phyloP scores from a whole-genome alignment of 2,329 filamentous ascomycete genomes.

The Cytospora leucostoma region DNA sequence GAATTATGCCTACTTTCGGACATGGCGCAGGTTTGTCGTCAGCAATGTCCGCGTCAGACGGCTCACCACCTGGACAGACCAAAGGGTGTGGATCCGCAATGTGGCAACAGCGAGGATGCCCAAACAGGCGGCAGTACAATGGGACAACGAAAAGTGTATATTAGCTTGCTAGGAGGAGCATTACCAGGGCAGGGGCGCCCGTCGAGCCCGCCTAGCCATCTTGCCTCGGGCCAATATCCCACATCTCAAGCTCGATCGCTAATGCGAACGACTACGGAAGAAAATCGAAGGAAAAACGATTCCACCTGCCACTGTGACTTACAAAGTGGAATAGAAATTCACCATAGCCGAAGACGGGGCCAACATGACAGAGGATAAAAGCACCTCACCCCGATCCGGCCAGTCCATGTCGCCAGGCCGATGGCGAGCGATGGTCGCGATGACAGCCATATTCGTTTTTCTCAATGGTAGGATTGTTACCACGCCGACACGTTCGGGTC shows the following conservation, averaged over 20 bases:
- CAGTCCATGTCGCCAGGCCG: background rate
- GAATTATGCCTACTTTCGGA: no score
- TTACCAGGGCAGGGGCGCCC: no score
- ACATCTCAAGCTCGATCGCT: background rate
- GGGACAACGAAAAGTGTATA: background rate
- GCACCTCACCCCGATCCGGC: background rate
- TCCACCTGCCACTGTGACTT: no score
- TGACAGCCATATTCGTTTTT: background rate
- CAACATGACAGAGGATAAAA: background rate
- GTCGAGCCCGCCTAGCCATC: no score
- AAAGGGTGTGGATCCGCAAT: background rate
- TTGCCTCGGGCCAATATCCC: background rate
- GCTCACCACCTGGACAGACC: background rate
- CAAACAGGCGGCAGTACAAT: background rate
- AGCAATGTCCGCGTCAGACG: background rate
- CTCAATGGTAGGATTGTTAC: background rate
- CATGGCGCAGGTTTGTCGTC: background rate
- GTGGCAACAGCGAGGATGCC: background rate
- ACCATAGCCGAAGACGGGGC: background rate
- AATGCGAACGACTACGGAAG: no score
- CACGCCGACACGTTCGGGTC: background rate
- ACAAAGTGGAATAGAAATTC: background rate
- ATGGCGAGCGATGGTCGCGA: background rate
- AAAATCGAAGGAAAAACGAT: no score
- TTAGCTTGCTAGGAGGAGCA: background rate